phyloP scores from a whole-genome alignment of 1,284 basidiomycete genomes.

The Sanguinoderma infundibulare region DNA sequence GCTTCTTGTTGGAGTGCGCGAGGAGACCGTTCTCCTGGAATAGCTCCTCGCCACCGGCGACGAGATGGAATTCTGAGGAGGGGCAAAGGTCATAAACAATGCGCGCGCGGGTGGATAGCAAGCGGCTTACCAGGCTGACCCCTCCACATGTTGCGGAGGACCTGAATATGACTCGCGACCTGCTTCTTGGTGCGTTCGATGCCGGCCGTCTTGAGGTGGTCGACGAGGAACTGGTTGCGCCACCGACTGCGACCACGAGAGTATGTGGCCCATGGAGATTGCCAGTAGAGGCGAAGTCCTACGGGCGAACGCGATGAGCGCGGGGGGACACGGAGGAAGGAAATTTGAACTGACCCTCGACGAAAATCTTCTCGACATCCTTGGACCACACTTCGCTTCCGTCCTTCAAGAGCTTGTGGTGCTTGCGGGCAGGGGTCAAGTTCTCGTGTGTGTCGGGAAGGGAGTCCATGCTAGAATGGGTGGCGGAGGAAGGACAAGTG shows the following conservation, averaged over 20 bases:
- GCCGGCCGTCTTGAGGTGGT: constrained; percentile 68
- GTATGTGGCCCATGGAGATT: constrained; percentile 77
- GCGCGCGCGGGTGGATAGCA: neutral
- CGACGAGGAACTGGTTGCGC: constrained; percentile 83
- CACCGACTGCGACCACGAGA: constrained; percentile 77
- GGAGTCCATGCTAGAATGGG: constrained; percentile 32
- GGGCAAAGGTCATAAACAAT: constrained; percentile 35
- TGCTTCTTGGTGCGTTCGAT: constrained; percentile 80
- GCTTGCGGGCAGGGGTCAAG: constrained; percentile 78
- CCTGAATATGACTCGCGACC: constrained; percentile 84
- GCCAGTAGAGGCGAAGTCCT: constrained; percentile 79
- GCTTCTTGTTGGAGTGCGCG: constrained; percentile 32
- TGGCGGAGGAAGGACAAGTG: constrained; percentile 33
- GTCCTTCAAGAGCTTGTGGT: constrained; percentile 82
- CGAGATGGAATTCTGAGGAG: constrained; percentile 59
- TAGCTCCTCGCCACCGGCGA: constrained; percentile 75
- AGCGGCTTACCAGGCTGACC: constrained; percentile 64
- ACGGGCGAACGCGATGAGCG: constrained; percentile 15
- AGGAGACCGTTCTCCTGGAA: constrained; percentile 54
- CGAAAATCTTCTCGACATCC: constrained; percentile 71
- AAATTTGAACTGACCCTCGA: constrained; percentile 54
- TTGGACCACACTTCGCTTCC: constrained; percentile 85
- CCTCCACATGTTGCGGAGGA: constrained; percentile 85
- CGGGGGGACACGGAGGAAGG: constrained; percentile 3
- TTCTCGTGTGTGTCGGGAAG: constrained; percentile 39